Evolutionary conservation across 257 asterid genomes (phyloP).

Genomic region (Solanum tarijense): DNA sequence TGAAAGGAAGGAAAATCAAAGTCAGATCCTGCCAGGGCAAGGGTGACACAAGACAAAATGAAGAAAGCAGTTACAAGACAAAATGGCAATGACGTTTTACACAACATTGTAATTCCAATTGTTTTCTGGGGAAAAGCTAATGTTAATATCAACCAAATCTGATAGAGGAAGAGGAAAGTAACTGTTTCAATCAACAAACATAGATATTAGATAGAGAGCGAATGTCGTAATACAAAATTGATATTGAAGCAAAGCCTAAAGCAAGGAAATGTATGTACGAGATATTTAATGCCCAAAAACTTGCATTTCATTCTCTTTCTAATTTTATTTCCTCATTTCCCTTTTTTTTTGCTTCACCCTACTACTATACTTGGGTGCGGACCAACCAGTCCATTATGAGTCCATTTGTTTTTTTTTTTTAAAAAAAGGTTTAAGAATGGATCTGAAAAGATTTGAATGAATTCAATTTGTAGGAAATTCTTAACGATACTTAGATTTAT

Average conservation of each 20-base stretch:
- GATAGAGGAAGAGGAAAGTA: neutral
- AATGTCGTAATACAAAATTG: neutral
- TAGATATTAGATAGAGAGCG: neutral
- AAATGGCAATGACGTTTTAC: constrained; percentile 13
- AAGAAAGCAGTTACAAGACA: constrained; percentile 14
- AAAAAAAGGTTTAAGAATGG: neutral
- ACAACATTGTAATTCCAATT: constrained; percentile 15
- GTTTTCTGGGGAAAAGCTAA: neutral
- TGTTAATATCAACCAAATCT: neutral
- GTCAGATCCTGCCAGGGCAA: constrained; percentile 1
- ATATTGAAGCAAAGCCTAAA: neutral
- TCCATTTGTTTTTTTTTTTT: neutral
- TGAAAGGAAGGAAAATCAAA: constrained; percentile 15
- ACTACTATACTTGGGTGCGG: neutral
- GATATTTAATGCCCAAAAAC: neutral
- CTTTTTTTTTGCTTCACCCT: neutral
- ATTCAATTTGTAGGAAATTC: too few relatives aligned
- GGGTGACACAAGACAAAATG: constrained; percentile 16
- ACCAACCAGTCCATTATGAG: neutral
- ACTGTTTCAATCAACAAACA: neutral
- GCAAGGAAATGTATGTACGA: neutral
- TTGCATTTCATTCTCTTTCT: neutral
- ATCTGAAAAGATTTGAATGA: neutral
- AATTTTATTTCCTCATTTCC: neutral
- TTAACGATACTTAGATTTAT: too few relatives aligned